These are phyloP conservation scores for Benincasa hispida DNA, from an alignment of 306 rosid species.

Conservation along the genomic window DNA sequence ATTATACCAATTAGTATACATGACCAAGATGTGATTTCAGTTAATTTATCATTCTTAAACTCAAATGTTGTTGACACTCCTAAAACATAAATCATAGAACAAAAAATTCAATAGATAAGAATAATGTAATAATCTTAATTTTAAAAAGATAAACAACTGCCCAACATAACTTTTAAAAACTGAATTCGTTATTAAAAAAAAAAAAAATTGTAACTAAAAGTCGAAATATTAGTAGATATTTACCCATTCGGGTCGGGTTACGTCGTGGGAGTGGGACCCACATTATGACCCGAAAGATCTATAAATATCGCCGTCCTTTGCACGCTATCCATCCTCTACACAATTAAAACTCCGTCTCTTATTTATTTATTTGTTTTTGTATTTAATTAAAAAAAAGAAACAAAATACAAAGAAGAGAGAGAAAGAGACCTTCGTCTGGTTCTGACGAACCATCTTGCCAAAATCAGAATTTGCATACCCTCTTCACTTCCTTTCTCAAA, in stretches of 20 bases:
- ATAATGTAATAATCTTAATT: no score
- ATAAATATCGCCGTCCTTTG: conserved; percentile 7
- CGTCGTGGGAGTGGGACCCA: background rate
- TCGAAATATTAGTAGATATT: background rate
- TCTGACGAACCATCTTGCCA: background rate
- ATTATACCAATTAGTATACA: no score
- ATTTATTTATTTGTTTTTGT: background rate
- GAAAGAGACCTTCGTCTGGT: conserved; percentile 1
- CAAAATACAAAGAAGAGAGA: background rate
- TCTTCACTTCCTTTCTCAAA: background rate
- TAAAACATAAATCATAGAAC: no score
- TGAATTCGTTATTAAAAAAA: no score
- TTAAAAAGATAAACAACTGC: no score
- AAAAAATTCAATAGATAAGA: no score
- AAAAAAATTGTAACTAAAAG: no score
- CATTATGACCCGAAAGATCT: background rate
- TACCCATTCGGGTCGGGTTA: background rate
- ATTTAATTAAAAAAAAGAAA: background rate
- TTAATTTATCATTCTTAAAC: no score
- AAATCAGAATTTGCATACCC: background rate
- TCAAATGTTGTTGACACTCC: no score
- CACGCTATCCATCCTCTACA: background rate
- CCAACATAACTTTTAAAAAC: no score
- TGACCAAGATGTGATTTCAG: no score
- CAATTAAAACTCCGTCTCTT: conserved; percentile 5